Evolutionary conservation across 345 rosid genomes (phyloP).

Genomic region (Sisymbrium altissimum): DNA sequence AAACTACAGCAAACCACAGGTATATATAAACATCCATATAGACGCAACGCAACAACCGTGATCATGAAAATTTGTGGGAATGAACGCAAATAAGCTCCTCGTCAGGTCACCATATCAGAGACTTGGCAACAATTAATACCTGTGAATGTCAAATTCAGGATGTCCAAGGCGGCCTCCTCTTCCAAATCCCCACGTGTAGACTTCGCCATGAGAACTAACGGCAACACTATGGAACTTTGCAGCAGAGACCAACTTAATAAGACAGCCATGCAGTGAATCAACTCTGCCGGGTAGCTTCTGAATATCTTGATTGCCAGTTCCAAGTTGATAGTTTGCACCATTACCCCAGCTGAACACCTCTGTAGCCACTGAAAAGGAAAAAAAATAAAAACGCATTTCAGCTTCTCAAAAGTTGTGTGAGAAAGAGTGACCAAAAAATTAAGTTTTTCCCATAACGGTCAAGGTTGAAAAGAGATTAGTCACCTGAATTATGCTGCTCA

Average conservation of each 20-base stretch:
- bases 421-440: conserved; percentile 1
- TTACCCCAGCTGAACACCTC: conserved; percentile 99
- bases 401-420: conserved; percentile 2
- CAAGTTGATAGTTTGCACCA: conserved; percentile 96
- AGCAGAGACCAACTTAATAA: conserved; percentile 73
- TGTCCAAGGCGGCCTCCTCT: conserved; percentile 99
- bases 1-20: background rate
- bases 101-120: background rate
- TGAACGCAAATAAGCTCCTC: background rate
- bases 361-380: conserved; percentile 54
- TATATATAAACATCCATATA: background rate
- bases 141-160: conserved; percentile 98
- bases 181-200: conserved; percentile 97
- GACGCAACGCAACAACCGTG: background rate
- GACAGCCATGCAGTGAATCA: conserved; percentile 76
- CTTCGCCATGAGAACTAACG: conserved; percentile 68
- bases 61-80: background rate
- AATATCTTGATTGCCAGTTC: conserved; percentile 86
- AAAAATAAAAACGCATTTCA: background rate
- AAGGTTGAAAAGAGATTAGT: conserved; percentile 14
- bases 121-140: conserved; percentile 40
- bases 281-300: conserved; percentile 92
- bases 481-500: conserved; percentile 53
- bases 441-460: conserved; percentile 1
- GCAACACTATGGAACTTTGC: conserved; percentile 96